Conservation (phyloP, 108 stramenopile species). For the Pseudonitzschia delicatissima region DNA sequence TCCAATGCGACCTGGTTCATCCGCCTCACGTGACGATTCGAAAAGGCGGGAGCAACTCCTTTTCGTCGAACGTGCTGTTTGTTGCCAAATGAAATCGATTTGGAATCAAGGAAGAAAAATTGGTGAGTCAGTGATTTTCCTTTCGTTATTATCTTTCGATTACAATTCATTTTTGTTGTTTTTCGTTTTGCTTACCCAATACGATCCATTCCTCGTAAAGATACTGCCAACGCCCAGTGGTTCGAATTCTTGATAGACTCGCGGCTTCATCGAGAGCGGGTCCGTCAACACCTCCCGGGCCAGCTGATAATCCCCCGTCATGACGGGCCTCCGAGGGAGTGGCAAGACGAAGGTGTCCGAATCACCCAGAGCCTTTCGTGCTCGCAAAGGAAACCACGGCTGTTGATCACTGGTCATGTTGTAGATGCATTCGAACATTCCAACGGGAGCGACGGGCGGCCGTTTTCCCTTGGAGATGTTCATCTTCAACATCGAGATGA, state of each 20-base stretch:
- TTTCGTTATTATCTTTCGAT: too few species aligned
- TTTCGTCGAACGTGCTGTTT: slow-evolving; percentile 26
- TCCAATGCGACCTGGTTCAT: slow-evolving; percentile 38
- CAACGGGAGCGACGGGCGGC: slow-evolving; percentile 23
- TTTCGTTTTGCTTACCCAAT: slow-evolving; percentile 20
- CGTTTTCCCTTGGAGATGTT: background rate
- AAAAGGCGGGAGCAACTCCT: slow-evolving; percentile 33
- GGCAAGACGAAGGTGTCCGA: slow-evolving; percentile 12
- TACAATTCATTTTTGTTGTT: too few species aligned
- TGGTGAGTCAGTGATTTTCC: too few species aligned
- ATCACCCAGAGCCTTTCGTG: slow-evolving; percentile 2
- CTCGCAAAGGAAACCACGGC: slow-evolving; percentile 23
- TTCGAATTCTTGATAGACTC: slow-evolving; percentile 5
- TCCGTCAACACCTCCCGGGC: slow-evolving; percentile 13
- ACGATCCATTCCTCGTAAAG: slow-evolving; percentile 15
- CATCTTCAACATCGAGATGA: background rate
- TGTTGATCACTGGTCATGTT: slow-evolving; percentile 3
- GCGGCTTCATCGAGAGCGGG: slow-evolving; percentile 11
- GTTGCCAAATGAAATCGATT: background rate
- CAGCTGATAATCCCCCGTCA: slow-evolving; percentile 12
- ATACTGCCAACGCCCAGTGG: background rate
- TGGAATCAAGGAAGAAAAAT: background rate
- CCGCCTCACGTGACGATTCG: slow-evolving; percentile 25
- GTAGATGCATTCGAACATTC: slow-evolving; percentile 18
- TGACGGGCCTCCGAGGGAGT: background rate